Evolutionary conservation across 1,139 yeast species (phyloP), one percentile per base, ranked within the genome.

Genomic region (Hyphopichia wangnamkhiaoensis): DNA sequence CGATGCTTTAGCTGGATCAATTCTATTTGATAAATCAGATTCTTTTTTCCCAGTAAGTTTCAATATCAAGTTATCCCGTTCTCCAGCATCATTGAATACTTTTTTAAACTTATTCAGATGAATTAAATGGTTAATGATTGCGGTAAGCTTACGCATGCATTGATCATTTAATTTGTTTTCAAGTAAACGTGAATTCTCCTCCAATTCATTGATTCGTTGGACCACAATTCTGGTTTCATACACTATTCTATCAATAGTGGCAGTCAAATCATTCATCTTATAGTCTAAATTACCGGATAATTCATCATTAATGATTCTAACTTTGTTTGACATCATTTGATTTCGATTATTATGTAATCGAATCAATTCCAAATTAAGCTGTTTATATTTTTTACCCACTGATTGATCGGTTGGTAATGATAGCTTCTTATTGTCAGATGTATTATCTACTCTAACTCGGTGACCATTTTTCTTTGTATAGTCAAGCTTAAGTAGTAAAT

Each of bases 131-230:
- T 48, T 63, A 37, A 53, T 72, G 63, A 70, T 51, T 7, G 43
- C 47, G 7, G 49, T 43, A 27, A 72, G 43, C 42, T 64, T 67
- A 10, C 43, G 39, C 31, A 54, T 46, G 35, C 65, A 58, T 37
- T 68, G 65, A 17, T 59, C 59, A 35, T 59, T 52, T 29, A 69
- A 47, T 42, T 62, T 65, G 27, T 76, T 60, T 38, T 78, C 74
- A 45, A 85, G 74, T 39, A 69, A 57, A 41, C 47, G 66, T 48
- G 71, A 58, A 41, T 84, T 79, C 30, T 85, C 89, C 48, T 88
- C 95, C 19, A 90, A 82, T 54, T 93, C 98, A 40, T 82, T 79
- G 40, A 91, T 76, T 50, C 93, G 80, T 39, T 83, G 81, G 31
- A 76, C 76, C 17, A 93, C 71, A 37, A 88, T 74, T 41, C 95